Base-by-base conservation (phyloP, 306 rosid genomes). In the Biancaea sappan region DNA sequence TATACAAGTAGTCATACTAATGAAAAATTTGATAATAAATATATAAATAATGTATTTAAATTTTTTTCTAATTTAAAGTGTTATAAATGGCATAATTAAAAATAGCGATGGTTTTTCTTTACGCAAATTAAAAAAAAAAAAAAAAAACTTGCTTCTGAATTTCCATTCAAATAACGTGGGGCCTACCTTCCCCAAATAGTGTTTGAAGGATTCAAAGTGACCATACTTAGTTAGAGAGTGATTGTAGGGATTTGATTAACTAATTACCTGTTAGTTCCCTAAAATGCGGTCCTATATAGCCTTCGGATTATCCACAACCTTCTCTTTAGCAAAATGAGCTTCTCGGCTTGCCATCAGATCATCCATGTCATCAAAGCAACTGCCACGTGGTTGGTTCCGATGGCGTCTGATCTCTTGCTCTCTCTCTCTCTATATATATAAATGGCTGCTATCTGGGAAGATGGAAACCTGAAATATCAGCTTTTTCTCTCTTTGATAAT, bases 351-450 rank as follows among this genome's bases (percentile, higher is more conserved):
- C 40, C 64, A 15, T 50, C 25, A 18, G 19, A 21, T 15, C 70
- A n/a, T 22, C 75, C 75, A 69, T 62, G 43, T 58, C 28, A 54
- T 8, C 4, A 47, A 2, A 54, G 25, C 4, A 7, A 15, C 4
- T 8, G 48, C 68, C 61, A 70, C 6, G 84, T 76, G 75, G 59
- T 40, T 29, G 59, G 60, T 40, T 29, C 62, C 28, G 0, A 50
- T 18, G 8, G 13, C 2, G 2, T 58, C 15, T n/a, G n/a, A n/a
- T 5, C 1, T 26, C 5, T 38, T 48, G 14, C 18, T 43, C 34
- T 72, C n/a, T n/a, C n/a, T n/a, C n/a, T n/a, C n/a, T n/a, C n/a
- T n/a, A n/a, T n/a, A n/a, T n/a, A 66, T 59, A 79, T 83, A 83
- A 73, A 50, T 53, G 32, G 38, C 22, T 68, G 35, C 71, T 10